Evolutionary conservation across 805 yeast species (phyloP).

Genomic region (Candida silvicultrix): DNA sequence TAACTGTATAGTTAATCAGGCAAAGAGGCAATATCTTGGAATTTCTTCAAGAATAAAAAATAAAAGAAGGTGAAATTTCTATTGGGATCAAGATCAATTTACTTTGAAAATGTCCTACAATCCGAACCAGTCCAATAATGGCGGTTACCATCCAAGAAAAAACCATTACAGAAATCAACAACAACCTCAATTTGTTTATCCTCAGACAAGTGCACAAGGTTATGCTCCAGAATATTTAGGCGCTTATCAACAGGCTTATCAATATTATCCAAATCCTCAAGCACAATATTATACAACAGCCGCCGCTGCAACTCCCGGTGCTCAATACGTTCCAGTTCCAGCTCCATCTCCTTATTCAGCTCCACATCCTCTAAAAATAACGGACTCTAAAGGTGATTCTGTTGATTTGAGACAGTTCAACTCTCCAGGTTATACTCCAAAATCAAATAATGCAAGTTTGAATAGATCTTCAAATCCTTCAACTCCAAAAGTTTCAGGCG

Average conservation of each 20-base stretch:
- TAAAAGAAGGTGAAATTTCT: neutral
- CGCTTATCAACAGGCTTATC: neutral
- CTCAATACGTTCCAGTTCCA: neutral
- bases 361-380: conserved; percentile 14
- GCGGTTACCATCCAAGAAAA: neutral
- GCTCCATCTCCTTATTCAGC: neutral
- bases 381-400: conserved; percentile 20
- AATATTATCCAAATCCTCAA: neutral
- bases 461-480: conserved; percentile 7
- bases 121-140: neutral
- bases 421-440: conserved; percentile 11
- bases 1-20: neutral
- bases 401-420: conserved; percentile 16
- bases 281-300: neutral
- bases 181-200: neutral
- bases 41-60: neutral
- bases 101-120: neutral
- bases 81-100: neutral
- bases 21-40: neutral
- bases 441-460: conserved; percentile 10
- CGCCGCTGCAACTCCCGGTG: neutral
- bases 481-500: conserved; percentile 12
- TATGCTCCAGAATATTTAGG: neutral
- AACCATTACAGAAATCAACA: neutral
- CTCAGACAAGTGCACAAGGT: neutral